Base-by-base conservation (phyloP, 2,329 filamentous ascomycete species). In the Fusarium burgessii region DNA sequence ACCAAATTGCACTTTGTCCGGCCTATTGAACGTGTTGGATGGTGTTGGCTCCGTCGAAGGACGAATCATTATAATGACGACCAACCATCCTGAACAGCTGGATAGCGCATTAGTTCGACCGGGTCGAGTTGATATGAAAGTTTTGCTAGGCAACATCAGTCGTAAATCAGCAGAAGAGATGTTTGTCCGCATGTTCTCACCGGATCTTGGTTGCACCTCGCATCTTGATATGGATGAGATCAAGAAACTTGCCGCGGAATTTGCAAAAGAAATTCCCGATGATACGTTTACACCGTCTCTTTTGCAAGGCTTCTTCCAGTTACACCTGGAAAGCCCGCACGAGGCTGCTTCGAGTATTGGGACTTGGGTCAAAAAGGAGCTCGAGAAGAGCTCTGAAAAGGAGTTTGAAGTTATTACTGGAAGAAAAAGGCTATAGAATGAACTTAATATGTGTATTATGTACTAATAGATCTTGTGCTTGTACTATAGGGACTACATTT, bases 61-160 rank as follows among this genome's bases (percentile, higher is more conserved):
- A 3, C 86, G 90, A 18, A 89, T 93, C 29, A 84, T 93, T 20
- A 87, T 93, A 77, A 93, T 93, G 90, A 93, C 91, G 0, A 91
- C 90, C 32, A 93, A 93, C 73, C 85, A 87, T 52, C 86, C 87
- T 0, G 89, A 92, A 52, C 85, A 87, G 55, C 85, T 93, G 0
- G 90, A 93, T 74, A 80, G 84, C 3, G 91, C 90, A 0, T 82
- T 93, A 1, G 83, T 92, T 13, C 84, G 91, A 1, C 91, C 91
- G 0, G 91, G 91, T 0, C 84, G 91, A 4, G 88, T 93, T 2
- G 91, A 93, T 72, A 84, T 88, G 78, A 88, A 87, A 64, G 85
- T 93, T 12, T 78, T 83, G 17, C 89, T 93, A 54, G 82, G 82
- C 33, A 81, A 84, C 66, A 85, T 86, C 33, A 83, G 81, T 45